These are phyloP conservation scores for Lactarius psammicola DNA, from an alignment of 768 basidiomycete species.

Conservation along the genomic window DNA sequence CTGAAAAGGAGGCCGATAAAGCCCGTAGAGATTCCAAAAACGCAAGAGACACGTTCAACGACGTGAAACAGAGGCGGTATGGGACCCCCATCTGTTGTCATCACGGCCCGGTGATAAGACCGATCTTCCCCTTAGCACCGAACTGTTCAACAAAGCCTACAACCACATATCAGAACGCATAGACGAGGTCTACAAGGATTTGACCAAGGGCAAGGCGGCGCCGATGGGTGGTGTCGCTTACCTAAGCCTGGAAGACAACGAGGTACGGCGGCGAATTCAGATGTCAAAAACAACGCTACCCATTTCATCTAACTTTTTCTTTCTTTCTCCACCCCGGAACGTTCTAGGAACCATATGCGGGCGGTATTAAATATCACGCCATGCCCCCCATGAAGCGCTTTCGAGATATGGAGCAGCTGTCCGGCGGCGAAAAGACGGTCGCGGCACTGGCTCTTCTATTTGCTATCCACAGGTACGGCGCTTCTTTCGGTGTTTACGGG, in stretches of 20 bases:
- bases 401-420: conserved; percentile 98
- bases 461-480: conserved; percentile 82
- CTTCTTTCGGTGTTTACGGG: neutral
- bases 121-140: conserved; percentile 44
- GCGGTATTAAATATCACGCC: conserved; percentile 96
- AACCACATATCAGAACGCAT: conserved; percentile 94
- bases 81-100: conserved; percentile 21
- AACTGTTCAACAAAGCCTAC: conserved; percentile 94
- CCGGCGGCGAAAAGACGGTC: conserved; percentile 98
- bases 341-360: conserved; percentile 72
- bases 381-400: conserved; percentile 99
- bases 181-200: conserved; percentile 94
- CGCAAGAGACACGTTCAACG: conserved; percentile 91
- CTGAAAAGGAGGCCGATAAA: conserved; percentile 90
- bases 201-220: conserved; percentile 91
- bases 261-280: conserved; percentile 50
- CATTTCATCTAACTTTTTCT: conserved; percentile 3
- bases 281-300: neutral
- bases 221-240: conserved; percentile 98
- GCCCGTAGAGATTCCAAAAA: conserved; percentile 85
- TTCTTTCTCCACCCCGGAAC: neutral
- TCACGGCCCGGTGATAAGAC: neutral
- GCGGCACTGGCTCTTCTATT: conserved; percentile 96
- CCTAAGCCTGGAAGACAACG: conserved; percentile 91
- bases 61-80: conserved; percentile 78